Evolutionary conservation across 148 eudicot species (phyloP), one percentile per base, ranked within the genome.

Genomic region (Gaultheria prostrata): DNA sequence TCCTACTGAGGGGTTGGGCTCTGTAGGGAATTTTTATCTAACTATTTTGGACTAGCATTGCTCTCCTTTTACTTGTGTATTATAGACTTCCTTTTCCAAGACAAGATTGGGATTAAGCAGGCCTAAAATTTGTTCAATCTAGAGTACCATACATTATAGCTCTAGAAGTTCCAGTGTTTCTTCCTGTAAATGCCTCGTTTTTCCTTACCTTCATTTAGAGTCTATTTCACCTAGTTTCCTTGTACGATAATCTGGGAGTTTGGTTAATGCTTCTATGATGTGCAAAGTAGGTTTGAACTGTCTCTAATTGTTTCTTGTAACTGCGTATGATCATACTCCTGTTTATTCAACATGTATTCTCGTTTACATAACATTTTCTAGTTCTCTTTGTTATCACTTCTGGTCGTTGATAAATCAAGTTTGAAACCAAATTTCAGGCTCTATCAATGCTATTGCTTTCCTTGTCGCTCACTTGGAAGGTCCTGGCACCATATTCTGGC

Each of bases 381-480:
- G 26, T 67, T 21, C 69, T 57, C 51, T 76, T 35, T 63, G 53
- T 65, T 59, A 24, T 72, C 56, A 48, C 33, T 65, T 65, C 15
- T 65, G 71, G 0, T 26, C 6, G 10, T 63, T 63, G 3, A 10
- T 33, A 65, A 35, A 12, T 9, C 1, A 2, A 83, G 76, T 12
- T 83, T 24, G 14, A 46, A 61, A 83, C 72, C 59, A 8, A 10
- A 14, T 77, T 87, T 84, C 84, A 96, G 98, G 99, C 97, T 86
- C 92, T 93, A 85, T 96, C 99, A 54, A 96, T 96, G 99, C 84
- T 96, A 85, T 89, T 96, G 73, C 95, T 96, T 59, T 96, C 99
- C 3, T 85, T 96, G 77, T 89, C 94, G 57, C 94, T 96, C 88
- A 87, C 94, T 74, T 96, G 98, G 99, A 88, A 85, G 75, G 89